Base-by-base conservation (phyloP, 805 yeast genomes). In the Yamadazyma sp. region DNA sequence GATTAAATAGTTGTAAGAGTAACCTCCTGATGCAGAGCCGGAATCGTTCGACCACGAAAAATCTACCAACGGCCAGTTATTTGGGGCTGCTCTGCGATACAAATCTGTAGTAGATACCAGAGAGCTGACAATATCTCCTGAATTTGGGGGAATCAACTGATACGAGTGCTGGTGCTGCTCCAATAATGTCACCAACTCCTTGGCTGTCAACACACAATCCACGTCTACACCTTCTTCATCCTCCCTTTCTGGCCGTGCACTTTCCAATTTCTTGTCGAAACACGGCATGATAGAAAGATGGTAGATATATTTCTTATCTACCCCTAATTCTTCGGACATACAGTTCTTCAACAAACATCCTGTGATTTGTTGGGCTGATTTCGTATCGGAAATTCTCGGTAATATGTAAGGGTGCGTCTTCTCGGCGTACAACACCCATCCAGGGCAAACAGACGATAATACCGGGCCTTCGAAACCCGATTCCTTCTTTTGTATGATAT, bases 221-320 rank as follows among this genome's bases (percentile, higher is more conserved):
- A 93, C 97, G 52, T 88, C 96, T 2, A 47, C 45, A 12, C 9
- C 16, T 14, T 38, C 34, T 11, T 35, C 45, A 7, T 48, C 59
- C 13, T 62, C 69, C 36, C 71, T 64, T 47, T 87, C 96, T 0
- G 85, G 82, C 44, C 98, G 72, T 3, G 95, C 89, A 18, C 96
- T 93, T 64, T 93, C 99, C 28, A 90, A 71, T 59, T 93, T 93
- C 63, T 93, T 93, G 59, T 93, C 99, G 58, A 93, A 93, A 52
- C 98, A 91, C 2, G 99, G 98, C 98, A 91, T 91, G 14, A 93
- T 69, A 6, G 93, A 76, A 38, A 93, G 62, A 57, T 91, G 97
- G 54, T 87, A 93, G 0, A 89, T 62, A 2, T 73, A 51, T 0
- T 64, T 54, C 9, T 66, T 53, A 12, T 55, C 14, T 59, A 62